Base-by-base conservation (phyloP, 345 rosid genomes). In the Gossypium thurberi region DNA sequence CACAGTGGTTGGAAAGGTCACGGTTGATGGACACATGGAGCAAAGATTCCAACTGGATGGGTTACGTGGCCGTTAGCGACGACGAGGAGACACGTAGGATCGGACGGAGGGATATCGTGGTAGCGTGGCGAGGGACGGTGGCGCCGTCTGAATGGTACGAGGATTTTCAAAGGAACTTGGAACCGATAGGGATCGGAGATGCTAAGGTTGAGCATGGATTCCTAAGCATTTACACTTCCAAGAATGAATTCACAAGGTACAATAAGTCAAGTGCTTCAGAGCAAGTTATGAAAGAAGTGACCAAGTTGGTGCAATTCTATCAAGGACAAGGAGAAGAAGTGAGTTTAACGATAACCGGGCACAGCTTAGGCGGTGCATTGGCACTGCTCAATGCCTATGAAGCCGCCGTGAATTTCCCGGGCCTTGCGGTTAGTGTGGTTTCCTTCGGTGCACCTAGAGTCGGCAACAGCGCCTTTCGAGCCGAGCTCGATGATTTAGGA, bases 11-110 rank as follows among this genome's bases (percentile, higher is more conserved):
- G 0, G 75, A 75, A 62, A 78, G 76, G 52, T 82, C 87, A 13
- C 73, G 33, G 4, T 20, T 77, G 64, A 44, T 12, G 14, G 51
- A 78, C 11, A 64, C 62, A 0, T 78, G 86, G 85, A 81, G 85
- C 79, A 79, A 78, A 52, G 83, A 83, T 42, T 81, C 88, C 44
- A 84, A 84, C 37, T 84, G 86, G 90, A 77, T 86, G 66, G 86
- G 90, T 4, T 86, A 76, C 2, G 76, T 84, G 20, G 85, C 86
- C 0, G 80, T 75, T n/a, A 79, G 81, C 12, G 58, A 72, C 23
- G 79, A 82, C 3, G 75, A 76, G 56, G 84, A 78, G 72, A 71
- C 82, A 0, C 9, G 1, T 3, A 37, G 82, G 72, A 79, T 86
- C 7, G 90, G 88, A 6, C 79, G 90, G 26, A 73, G 85, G 28